A percentile compares a stretch with the other conserved stretches of the same genome.
Conservation (phyloP, 139 green algal genomes). For the Haematococcus lacustris region DNA sequence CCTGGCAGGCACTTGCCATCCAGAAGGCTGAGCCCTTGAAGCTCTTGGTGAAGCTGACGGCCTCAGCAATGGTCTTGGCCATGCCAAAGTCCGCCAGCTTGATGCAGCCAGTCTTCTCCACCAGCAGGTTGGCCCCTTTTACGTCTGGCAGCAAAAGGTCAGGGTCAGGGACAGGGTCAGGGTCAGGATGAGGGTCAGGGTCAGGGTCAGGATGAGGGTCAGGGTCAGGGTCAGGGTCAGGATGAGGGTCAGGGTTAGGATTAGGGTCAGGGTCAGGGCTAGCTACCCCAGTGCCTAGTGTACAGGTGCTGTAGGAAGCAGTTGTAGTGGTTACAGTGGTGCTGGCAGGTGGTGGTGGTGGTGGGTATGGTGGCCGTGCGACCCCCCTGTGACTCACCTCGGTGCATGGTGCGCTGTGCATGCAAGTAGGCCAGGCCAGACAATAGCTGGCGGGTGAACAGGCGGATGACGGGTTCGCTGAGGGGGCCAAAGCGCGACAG, state of each 20-base stretch:
- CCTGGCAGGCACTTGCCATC: constrained; percentile 56
- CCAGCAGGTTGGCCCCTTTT: constrained; percentile 56
- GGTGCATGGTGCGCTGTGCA: constrained; percentile 68
- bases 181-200: no score
- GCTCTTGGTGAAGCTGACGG: constrained; percentile 47
- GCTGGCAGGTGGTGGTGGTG: neutral
- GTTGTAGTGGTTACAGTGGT: neutral
- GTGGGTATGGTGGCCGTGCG: neutral
- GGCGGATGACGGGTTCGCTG: constrained; percentile 41
- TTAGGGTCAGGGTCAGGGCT: no score
- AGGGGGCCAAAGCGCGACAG: constrained; percentile 66
- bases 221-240: no score
- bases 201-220: no score
- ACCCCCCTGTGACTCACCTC: constrained; percentile 14
- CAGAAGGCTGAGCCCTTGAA: constrained; percentile 90
- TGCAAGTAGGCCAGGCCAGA: constrained; percentile 80
- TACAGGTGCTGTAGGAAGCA: no score
- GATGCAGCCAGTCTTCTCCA: constrained; percentile 53
- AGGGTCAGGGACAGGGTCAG: no score
- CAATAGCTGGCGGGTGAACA: constrained; percentile 67
- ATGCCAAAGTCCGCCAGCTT: constrained; percentile 84
- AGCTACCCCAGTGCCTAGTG: no score
- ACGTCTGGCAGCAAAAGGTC: constrained; percentile 53
- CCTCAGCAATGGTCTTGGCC: constrained; percentile 52
- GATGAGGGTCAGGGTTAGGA: no score